Evolutionary conservation across 306 rosid species (phyloP), one percentile per base, ranked within the genome.

Genomic region (Ormosia emarginata): DNA sequence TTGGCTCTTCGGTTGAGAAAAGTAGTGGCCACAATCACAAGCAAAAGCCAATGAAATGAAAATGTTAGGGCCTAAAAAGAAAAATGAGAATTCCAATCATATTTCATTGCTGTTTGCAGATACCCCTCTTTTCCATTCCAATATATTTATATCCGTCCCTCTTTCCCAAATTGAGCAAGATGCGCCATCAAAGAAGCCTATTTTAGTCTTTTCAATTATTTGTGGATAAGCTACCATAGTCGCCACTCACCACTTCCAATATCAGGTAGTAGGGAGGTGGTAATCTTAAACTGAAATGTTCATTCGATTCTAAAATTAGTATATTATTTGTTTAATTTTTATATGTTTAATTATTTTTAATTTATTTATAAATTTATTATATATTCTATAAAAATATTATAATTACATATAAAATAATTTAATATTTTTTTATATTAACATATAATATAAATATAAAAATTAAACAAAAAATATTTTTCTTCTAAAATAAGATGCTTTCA

Each of bases 21-120:
- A 79, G 67, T 84, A 73, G 83, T 73, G 87, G 87, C 87, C 66
- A 79, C 71, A 79, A 66, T 65, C 83, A 71, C 66, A 71, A 56
- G 5, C 59, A 0, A 41, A 52, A 46, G 77, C 84, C 84, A 82
- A 82, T 82, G 64, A 82, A 59, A 56, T 66, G 10, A 67, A 65
- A 44, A 53, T 78, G 79, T 78, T 32, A 49, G 61, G 36, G 46
- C 64, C 80, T 5, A 43, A 49, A 62, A 62, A 7, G 13, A 15
- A 59, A 81, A 69, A 8, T 2, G 41, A 46, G 2, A 41, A 40
- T 37, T 78, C 58, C 37, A 78, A 83, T 71, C 79, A 63, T 83
- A 63, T 68, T 77, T 63, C 50, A 59, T 77, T 49, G 37, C 39
- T 76, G 14, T 34, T 57, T 17, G 29, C 29, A 59, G 82, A 68